A percentile compares a stretch with the other conserved stretches of the same genome.
These are phyloP conservation scores for Aspergillus novofumigatus DNA, from an alignment of 2,329 filamentous ascomycete genomes.

Conservation along the genomic window DNA sequence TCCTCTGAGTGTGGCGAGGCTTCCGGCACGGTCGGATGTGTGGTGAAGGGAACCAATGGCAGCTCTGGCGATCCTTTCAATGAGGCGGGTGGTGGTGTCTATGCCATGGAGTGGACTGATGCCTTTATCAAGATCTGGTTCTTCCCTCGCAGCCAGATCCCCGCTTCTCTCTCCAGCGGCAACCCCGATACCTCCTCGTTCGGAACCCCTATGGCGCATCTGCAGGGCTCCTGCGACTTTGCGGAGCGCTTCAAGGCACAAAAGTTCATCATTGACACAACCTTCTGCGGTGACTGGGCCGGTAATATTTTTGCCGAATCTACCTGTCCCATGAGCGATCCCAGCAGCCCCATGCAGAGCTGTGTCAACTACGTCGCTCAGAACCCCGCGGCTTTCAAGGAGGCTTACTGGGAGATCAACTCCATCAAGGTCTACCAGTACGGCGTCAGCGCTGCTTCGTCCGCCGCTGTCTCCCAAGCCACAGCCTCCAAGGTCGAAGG, in stretches of 20 bases:
- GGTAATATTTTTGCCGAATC: constrained; percentile 47
- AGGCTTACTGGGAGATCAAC: constrained; percentile 77
- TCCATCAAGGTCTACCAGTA: constrained; percentile 61
- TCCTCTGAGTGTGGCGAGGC: constrained; percentile 48
- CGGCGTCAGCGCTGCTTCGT: constrained; percentile 9
- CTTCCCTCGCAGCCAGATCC: constrained; percentile 44
- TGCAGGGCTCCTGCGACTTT: constrained; percentile 41
- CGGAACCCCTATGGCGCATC: constrained; percentile 44
- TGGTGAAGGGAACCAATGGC: constrained; percentile 35
- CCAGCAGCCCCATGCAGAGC: constrained; percentile 57
- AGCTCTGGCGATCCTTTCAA: constrained; percentile 55
- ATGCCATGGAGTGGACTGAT: constrained; percentile 47
- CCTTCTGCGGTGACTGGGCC: constrained; percentile 56
- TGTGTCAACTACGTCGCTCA: constrained; percentile 69
- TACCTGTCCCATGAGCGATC: constrained; percentile 53
- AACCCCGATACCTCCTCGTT: constrained; percentile 45
- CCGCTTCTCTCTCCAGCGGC: constrained; percentile 41
- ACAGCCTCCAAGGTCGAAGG: constrained; percentile 1
- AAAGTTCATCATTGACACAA: constrained; percentile 47
- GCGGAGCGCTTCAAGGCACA: constrained; percentile 38
- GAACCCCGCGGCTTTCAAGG: constrained; percentile 64
- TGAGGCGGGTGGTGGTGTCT: constrained; percentile 44
- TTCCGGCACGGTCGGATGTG: constrained; percentile 37
- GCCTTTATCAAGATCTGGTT: constrained; percentile 50
- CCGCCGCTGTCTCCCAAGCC: constrained; percentile 1